Conservation (phyloP, 768 basidiomycete species). For the Lentinula guzmanii region DNA sequence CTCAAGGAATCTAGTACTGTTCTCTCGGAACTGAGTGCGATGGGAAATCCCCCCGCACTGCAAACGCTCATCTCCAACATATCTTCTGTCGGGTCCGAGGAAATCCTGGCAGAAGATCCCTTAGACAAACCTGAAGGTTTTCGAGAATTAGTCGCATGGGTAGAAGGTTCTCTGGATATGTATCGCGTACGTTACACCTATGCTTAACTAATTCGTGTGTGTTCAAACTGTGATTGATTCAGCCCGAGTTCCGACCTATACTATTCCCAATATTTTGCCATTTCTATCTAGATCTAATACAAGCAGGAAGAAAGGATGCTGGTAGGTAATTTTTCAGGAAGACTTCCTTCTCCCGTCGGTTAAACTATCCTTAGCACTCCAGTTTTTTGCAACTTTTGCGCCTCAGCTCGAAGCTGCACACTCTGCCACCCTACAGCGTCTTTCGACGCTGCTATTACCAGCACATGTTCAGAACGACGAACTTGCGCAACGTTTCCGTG, state of each 20-base stretch:
- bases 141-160: constrained; percentile 81
- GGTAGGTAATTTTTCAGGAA: constrained; percentile 41
- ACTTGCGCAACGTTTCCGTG: constrained; percentile 76
- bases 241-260: constrained; percentile 93
- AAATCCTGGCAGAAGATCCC: constrained; percentile 74
- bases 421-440: constrained; percentile 61
- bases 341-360: not conserved
- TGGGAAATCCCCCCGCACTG: constrained; percentile 67
- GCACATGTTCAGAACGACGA: constrained; percentile 82
- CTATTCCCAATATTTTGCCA: constrained; percentile 96
- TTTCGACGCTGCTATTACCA: constrained; percentile 76
- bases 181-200: constrained; percentile 55
- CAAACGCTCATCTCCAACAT: constrained; percentile 74
- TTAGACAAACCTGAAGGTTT: constrained; percentile 85
- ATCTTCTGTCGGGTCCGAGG: constrained; percentile 76
- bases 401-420: constrained; percentile 62
- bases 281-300: constrained; percentile 92
- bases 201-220: constrained; percentile 1
- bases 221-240: not conserved
- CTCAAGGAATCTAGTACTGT: constrained; percentile 63
- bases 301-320: constrained; percentile 84
- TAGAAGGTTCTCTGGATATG: constrained; percentile 88
- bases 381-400: constrained; percentile 71
- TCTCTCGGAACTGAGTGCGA: constrained; percentile 58
- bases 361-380: constrained; percentile 45